Percentiles rank a stretch among this genome's conserved stretches.
phyloP scores from a whole-genome alignment of 1,284 basidiomycete genomes.

The Abortiporus biennis region DNA sequence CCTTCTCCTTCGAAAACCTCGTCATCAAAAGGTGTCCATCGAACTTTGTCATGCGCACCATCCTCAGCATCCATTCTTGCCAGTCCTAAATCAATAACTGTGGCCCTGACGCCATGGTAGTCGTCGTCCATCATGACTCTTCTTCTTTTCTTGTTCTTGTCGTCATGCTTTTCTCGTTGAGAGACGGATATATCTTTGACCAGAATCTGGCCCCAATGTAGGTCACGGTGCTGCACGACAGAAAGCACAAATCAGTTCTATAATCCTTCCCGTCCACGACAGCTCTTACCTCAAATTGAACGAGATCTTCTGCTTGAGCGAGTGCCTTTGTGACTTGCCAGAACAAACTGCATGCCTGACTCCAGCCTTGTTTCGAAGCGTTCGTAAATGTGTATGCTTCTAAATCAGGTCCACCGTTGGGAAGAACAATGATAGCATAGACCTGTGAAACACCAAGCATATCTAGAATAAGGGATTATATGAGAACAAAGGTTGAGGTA shows the following conservation, averaged over 20 bases:
- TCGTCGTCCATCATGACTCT: slow-evolving; percentile 52
- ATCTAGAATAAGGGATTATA: slow-evolving; percentile 44
- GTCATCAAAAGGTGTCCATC: slow-evolving; percentile 75
- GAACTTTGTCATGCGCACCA: slow-evolving; percentile 37
- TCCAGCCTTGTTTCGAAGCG: slow-evolving; percentile 60
- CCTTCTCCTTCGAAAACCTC: slow-evolving; percentile 84
- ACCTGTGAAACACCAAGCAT: slow-evolving; percentile 68
- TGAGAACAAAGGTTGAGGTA: not conserved
- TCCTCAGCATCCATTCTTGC: slow-evolving; percentile 70
- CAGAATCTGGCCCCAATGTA: slow-evolving; percentile 98
- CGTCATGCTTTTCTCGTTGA: slow-evolving; percentile 25
- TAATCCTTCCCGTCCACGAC: too few relatives aligned
- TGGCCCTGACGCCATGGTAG: slow-evolving; percentile 62
- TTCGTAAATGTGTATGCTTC: slow-evolving; percentile 70
- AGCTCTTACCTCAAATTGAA: slow-evolving; percentile 74
- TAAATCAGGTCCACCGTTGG: slow-evolving; percentile 86
- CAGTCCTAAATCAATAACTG: slow-evolving; percentile 92
- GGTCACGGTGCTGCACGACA: slow-evolving; percentile 78
- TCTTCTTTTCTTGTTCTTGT: slow-evolving; percentile 15
- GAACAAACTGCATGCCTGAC: slow-evolving; percentile 82
- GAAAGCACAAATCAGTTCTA: not conserved
- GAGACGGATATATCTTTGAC: slow-evolving; percentile 50
- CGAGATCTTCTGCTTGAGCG: slow-evolving; percentile 70
- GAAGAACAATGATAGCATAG: slow-evolving; percentile 86
- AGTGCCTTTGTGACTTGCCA: slow-evolving; percentile 84